Evolutionary conservation across 106 monocot genomes (phyloP).

Genomic region (Phalaenopsis equestris): DNA sequence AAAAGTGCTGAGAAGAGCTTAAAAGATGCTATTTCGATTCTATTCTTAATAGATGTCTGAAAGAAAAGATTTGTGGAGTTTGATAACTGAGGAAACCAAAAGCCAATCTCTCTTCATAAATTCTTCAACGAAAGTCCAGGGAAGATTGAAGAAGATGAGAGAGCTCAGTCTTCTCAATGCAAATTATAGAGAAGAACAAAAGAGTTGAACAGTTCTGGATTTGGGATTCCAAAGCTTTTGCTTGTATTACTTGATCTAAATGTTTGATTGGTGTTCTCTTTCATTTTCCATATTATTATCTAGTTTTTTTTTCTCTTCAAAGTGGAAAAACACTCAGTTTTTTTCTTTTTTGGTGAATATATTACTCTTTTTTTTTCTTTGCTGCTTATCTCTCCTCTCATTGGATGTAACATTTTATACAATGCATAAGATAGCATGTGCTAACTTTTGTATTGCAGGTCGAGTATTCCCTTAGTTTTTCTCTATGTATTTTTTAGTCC

Average conservation of each 20-base stretch:
- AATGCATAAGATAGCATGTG: too few species aligned
- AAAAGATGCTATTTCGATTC: too few species aligned
- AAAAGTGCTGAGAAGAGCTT: too few species aligned
- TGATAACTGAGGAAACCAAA: neutral
- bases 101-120: neutral
- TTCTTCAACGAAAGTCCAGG: neutral
- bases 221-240: neutral
- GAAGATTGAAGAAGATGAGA: neutral
- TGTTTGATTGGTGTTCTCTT: neutral
- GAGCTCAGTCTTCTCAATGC: neutral
- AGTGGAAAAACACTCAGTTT: too few species aligned
- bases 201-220: neutral
- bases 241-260: slow-evolving; percentile 7
- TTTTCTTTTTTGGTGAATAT: too few species aligned
- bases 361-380: neutral
- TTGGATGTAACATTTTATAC: too few species aligned
- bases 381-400: too few species aligned
- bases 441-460: too few species aligned
- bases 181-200: neutral
- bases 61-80: neutral
- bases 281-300: neutral
- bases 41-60: too few species aligned
- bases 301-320: too few species aligned
- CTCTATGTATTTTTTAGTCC: too few species aligned
- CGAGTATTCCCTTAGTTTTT: too few species aligned